Percentiles rank a stretch among this genome's conserved stretches.
phyloP scores from a whole-genome alignment of 2,329 filamentous ascomycete genomes.

The Teratosphaeria viscida region DNA sequence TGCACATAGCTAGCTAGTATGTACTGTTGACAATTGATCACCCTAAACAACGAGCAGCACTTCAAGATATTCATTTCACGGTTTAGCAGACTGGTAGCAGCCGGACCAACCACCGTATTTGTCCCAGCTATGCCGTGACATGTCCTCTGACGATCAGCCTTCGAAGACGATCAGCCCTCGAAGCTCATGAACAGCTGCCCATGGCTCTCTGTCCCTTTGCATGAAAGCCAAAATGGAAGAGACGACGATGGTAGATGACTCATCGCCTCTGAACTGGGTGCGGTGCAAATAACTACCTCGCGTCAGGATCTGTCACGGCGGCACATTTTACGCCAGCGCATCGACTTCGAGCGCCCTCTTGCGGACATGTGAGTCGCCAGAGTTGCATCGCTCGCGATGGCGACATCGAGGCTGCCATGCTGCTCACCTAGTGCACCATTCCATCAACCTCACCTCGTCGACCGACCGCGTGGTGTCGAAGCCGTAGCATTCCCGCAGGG shows the following conservation, averaged over 20 bases:
- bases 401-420: background rate
- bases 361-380: background rate
- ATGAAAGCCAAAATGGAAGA: background rate
- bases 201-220: background rate
- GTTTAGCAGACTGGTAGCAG: background rate
- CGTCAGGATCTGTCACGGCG: background rate
- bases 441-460: too few relatives aligned
- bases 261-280: background rate
- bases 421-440: background rate
- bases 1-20: background rate
- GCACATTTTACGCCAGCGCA: background rate
- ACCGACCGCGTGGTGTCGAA: background rate
- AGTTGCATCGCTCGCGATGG: background rate
- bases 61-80: background rate
- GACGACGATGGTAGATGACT: background rate
- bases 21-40: background rate
- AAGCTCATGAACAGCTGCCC: background rate
- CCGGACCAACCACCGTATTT: background rate
- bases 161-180: background rate
- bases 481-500: background rate
- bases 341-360: background rate
- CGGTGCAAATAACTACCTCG: background rate
- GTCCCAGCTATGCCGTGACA: background rate
- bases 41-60: background rate
- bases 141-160: background rate